Percentiles rank a stretch among this genome's conserved stretches.
Evolutionary conservation across 164 flowering plant species (phyloP).

Genomic region (Magnolia kwangsiensis): DNA sequence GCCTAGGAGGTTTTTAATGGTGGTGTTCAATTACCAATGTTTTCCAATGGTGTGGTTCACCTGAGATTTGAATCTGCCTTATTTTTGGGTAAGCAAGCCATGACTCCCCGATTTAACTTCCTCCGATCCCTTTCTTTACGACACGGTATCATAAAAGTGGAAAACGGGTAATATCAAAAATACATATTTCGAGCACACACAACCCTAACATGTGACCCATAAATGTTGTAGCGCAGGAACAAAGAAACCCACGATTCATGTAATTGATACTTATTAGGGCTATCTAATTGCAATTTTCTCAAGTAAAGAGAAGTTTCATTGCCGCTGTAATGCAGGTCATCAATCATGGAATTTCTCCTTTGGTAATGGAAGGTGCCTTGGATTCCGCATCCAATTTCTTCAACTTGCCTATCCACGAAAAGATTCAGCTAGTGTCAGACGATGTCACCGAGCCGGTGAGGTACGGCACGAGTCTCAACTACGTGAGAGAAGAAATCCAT

Average conservation of each 20-base stretch:
- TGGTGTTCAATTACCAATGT: no score
- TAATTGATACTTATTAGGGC: neutral
- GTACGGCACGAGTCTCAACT: constrained; percentile 43
- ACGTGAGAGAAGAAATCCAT: constrained; percentile 21
- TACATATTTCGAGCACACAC: neutral
- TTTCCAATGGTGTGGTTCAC: no score
- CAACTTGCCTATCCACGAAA: constrained; percentile 40
- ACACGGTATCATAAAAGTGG: no score
- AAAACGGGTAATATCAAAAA: neutral
- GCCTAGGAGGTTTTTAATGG: no score
- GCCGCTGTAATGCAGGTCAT: constrained; percentile 24
- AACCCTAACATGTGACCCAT: neutral
- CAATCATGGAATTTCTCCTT: constrained; percentile 35
- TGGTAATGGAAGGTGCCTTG: constrained; percentile 25
- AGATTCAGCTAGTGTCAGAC: constrained; percentile 28
- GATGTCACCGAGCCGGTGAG: constrained; percentile 38
- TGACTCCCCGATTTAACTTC: no score
- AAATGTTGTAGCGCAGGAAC: neutral
- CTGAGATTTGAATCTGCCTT: no score
- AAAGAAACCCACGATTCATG: neutral
- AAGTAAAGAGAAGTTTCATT: neutral
- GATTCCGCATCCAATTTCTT: constrained; percentile 36
- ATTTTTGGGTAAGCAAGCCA: no score
- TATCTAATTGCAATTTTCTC: neutral
- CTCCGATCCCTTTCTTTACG: no score